These are phyloP conservation scores for Peronospora farinosa DNA, from an alignment of 352 stramenopile species.

Conservation along the genomic window DNA sequence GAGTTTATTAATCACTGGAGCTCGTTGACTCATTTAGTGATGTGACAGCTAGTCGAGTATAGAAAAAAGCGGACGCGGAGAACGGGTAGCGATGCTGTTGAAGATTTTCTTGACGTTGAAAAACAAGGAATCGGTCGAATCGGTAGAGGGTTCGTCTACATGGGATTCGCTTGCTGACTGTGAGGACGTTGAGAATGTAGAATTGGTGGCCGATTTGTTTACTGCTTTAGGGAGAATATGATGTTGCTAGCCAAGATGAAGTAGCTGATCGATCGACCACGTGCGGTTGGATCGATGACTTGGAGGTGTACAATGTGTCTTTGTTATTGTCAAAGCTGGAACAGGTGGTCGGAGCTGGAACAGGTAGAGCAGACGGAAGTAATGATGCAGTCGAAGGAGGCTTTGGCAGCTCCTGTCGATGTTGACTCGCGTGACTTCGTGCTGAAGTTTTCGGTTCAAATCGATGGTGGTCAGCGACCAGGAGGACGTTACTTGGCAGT, in stretches of 20 bases:
- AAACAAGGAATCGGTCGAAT: conserved; percentile 13
- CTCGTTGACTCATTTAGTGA: conserved; percentile 6
- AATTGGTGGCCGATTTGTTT: conserved; percentile 37
- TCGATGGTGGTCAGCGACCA: conserved; percentile 27
- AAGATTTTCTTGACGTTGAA: conserved; percentile 27
- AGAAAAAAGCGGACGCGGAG: conserved; percentile 10
- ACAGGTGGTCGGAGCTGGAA: conserved; percentile 29
- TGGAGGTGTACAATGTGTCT: conserved; percentile 48
- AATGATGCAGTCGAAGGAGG: conserved; percentile 5
- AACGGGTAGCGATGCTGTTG: conserved; percentile 29
- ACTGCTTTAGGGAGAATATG: conserved; percentile 26
- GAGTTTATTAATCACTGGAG: conserved; percentile 2
- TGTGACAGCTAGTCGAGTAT: conserved; percentile 3
- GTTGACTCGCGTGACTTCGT: conserved; percentile 54
- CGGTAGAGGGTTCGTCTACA: background rate
- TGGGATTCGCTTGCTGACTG: conserved; percentile 7
- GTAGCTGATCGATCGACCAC: conserved; percentile 11
- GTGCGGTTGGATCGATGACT: conserved; percentile 43
- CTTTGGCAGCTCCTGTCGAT: conserved; percentile 8
- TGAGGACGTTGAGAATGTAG: conserved; percentile 37
- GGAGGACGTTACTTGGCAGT: conserved; percentile 8
- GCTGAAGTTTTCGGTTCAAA: conserved; percentile 44
- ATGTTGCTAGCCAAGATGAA: conserved; percentile 4
- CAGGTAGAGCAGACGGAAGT: conserved; percentile 2
- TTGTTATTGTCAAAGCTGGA: conserved; percentile 44